Evolutionary conservation across 768 basidiomycete genomes (phyloP).

Genomic region (Galerina marginata): DNA sequence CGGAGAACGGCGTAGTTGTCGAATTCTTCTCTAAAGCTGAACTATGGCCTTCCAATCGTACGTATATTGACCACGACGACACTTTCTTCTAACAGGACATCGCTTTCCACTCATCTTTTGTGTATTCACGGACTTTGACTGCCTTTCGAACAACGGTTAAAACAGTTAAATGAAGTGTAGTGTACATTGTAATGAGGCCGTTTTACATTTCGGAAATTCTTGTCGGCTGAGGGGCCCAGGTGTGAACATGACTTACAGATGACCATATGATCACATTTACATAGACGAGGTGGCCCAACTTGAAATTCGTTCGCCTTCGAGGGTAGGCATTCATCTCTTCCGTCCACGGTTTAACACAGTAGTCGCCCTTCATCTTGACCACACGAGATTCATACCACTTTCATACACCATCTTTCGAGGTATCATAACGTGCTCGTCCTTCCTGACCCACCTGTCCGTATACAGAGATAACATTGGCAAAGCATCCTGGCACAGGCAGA

Average conservation of each 20-base stretch:
- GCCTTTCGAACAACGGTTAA: too few relatives aligned
- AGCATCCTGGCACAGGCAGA: constrained; percentile 30
- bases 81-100: constrained; percentile 27
- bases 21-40: constrained; percentile 30
- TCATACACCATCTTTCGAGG: constrained; percentile 37
- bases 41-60: constrained; percentile 36
- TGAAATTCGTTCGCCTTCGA: too few relatives aligned
- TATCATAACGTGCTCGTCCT: constrained; percentile 38
- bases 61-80: constrained; percentile 37
- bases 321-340: constrained; percentile 49
- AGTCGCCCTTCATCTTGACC: constrained; percentile 51
- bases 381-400: constrained; percentile 41
- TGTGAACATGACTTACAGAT: too few relatives aligned
- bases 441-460: constrained; percentile 47
- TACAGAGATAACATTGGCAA: constrained; percentile 45
- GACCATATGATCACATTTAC: too few relatives aligned
- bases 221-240: too few relatives aligned
- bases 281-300: too few relatives aligned
- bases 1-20: constrained; percentile 18
- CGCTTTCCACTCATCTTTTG: background rate
- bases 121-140: too few relatives aligned
- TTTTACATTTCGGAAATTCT: too few relatives aligned
- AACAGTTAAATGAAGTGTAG: too few relatives aligned
- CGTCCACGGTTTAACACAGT: constrained; percentile 39
- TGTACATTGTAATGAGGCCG: too few relatives aligned